phyloP scores from a whole-genome alignment of 305 asterid species.

The Rubia peregrina region DNA sequence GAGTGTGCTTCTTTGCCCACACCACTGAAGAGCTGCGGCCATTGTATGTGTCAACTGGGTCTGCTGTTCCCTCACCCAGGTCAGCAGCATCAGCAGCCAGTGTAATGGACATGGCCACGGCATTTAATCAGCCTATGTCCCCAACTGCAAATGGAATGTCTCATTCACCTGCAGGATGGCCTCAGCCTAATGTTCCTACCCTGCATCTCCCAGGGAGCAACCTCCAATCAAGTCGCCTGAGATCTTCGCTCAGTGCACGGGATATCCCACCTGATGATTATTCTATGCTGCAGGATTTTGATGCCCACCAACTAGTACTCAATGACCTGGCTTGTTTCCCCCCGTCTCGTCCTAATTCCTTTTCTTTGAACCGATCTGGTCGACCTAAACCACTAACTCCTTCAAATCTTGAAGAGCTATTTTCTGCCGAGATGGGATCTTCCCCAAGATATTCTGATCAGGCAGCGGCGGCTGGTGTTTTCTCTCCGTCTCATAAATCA shows the following conservation, averaged over 20 bases:
- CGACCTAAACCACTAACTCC: conserved; percentile 59
- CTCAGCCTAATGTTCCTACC: conserved; percentile 59
- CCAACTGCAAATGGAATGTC: conserved; percentile 48
- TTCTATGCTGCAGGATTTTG: conserved; percentile 35
- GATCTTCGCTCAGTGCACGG: conserved; percentile 61
- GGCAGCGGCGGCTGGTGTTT: conserved; percentile 44
- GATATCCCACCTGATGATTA: conserved; percentile 49
- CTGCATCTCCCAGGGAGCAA: conserved; percentile 66
- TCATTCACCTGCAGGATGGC: conserved; percentile 43
- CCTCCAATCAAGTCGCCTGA: conserved; percentile 65
- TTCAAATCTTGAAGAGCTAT: conserved; percentile 79
- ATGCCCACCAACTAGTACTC: conserved; percentile 33
- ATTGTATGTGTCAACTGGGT: conserved; percentile 56
- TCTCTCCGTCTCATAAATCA: conserved; percentile 71
- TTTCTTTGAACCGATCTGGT: conserved; percentile 38
- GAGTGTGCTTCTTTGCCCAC: conserved; percentile 69
- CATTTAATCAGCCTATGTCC: conserved; percentile 48
- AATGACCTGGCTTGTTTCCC: conserved; percentile 37
- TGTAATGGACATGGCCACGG: conserved; percentile 67
- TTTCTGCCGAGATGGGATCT: conserved; percentile 53
- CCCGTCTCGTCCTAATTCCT: conserved; percentile 36
- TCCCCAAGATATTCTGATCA: conserved; percentile 70
- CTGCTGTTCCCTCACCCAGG: conserved; percentile 59
- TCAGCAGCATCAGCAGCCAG: conserved; percentile 45
- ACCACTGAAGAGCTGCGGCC: conserved; percentile 64